phyloP scores from a whole-genome alignment of 1,284 basidiomycete species.

The Ustilago lituana region DNA sequence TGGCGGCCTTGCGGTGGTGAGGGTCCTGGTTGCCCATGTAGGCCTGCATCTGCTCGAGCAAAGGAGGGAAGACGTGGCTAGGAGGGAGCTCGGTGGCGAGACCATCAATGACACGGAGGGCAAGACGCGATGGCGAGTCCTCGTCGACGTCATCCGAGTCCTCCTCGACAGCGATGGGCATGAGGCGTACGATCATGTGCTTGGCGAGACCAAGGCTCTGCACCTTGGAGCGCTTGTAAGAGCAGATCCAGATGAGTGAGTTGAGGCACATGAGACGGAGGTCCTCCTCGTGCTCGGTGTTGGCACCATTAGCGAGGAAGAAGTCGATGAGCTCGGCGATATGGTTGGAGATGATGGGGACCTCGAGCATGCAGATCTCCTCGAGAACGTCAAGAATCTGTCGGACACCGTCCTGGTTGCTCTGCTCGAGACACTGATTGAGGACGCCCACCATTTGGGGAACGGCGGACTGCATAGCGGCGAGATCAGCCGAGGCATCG shows the following conservation, averaged over 20 bases:
- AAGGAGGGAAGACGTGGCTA: conserved; percentile 92
- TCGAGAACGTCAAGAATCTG: conserved; percentile 95
- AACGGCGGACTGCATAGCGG: conserved; percentile 87
- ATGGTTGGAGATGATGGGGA: conserved; percentile 87
- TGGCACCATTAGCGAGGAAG: conserved; percentile 84
- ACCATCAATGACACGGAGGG: conserved; percentile 92
- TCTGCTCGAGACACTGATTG: conserved; percentile 82
- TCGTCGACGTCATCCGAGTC: conserved; percentile 86
- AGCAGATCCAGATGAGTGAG: conserved; percentile 91
- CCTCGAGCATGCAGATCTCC: conserved; percentile 89
- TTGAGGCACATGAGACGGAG: conserved; percentile 92
- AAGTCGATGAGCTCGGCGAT: conserved; percentile 89
- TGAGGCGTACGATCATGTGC: conserved; percentile 86
- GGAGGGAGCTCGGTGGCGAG: conserved; percentile 94
- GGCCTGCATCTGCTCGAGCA: conserved; percentile 73
- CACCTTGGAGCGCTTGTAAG: conserved; percentile 93
- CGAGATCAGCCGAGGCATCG: conserved; percentile 89
- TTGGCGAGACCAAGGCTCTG: conserved; percentile 86
- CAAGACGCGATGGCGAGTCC: conserved; percentile 88
- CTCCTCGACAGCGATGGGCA: conserved; percentile 91
- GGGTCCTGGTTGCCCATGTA: conserved; percentile 68
- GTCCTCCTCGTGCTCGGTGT: conserved; percentile 80
- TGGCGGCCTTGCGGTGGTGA: conserved; percentile 84
- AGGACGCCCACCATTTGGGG: conserved; percentile 91
- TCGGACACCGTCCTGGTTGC: conserved; percentile 83